Evolutionary conservation across 352 stramenopile genomes (phyloP).

Genomic region (Globisporangium recalcitrans): DNA sequence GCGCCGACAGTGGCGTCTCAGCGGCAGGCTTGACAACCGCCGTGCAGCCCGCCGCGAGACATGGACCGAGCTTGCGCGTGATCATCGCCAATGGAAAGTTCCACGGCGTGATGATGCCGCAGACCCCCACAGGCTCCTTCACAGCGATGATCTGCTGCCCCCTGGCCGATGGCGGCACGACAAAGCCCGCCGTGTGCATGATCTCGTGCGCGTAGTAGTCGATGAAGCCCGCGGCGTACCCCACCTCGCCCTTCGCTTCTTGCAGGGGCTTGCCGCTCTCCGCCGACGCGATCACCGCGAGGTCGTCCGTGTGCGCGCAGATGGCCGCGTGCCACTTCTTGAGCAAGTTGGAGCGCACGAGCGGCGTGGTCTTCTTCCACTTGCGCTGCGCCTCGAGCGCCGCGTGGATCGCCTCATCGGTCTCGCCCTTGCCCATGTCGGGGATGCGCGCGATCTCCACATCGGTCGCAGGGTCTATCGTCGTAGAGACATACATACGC

Average conservation of each 20-base stretch:
- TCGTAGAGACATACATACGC: neutral
- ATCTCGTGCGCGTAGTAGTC: constrained; percentile 96
- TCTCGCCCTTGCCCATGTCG: constrained; percentile 64
- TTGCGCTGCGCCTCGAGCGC: constrained; percentile 56
- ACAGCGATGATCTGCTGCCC: constrained; percentile 73
- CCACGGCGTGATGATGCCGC: constrained; percentile 95
- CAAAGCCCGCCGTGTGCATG: constrained; percentile 81
- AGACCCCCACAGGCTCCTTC: constrained; percentile 93
- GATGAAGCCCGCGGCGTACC: constrained; percentile 92
- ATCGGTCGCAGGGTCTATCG: constrained; percentile 68
- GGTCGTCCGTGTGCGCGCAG: constrained; percentile 59
- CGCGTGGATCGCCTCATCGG: constrained; percentile 62
- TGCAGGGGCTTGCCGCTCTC: constrained; percentile 96
- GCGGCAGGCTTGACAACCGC: constrained; percentile 95
- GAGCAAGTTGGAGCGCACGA: constrained; percentile 60
- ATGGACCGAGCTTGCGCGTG: constrained; percentile 93
- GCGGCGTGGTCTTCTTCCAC: constrained; percentile 69
- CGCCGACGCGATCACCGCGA: constrained; percentile 92
- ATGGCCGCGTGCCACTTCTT: constrained; percentile 84
- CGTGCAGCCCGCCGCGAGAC: constrained; percentile 92
- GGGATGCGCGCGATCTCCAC: constrained; percentile 64
- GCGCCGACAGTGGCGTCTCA: constrained; percentile 93
- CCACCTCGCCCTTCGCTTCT: constrained; percentile 93
- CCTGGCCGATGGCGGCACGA: constrained; percentile 51
- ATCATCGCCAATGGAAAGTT: constrained; percentile 99